Base-by-base conservation (phyloP, 352 stramenopile species). In the Thalassiosira mediterranea region DNA sequence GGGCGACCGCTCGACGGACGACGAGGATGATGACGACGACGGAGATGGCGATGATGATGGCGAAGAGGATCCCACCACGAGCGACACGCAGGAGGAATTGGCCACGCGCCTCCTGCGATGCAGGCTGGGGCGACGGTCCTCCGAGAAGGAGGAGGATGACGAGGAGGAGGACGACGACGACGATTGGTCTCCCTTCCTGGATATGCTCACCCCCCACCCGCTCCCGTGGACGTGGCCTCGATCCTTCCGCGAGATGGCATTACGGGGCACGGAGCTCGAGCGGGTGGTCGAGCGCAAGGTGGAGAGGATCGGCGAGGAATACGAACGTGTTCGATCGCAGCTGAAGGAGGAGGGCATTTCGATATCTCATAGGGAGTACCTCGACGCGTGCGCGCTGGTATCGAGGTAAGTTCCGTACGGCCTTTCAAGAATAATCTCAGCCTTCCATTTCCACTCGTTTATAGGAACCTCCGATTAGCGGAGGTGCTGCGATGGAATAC, bases 321-420 rank as follows among this genome's bases (percentile, higher is more conserved):
- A 63, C 32, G 25, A 61, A 56, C 21, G 34, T 4, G 34, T 49
- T 65, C 8, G 23, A 5, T 28, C 8, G 42, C 28, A 34, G 44
- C 15, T 37, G 51, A 11, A 49, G 38, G 15, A 37, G 28, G 21
- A 58, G 17, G 19, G 47, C 23, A 15, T 49, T 28, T 52, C 26
- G 21, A 61, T 74, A 26, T 46, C 44, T n/a, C 57, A 61, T 73
- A 40, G 52, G 54, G 65, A 74, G 26, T 74, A 74, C 59, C 29
- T 65, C 37, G 53, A 65, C 53, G 44, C 53, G 37, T 64, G 21
- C 5, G 46, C 19, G 13, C 32, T 64, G 15, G 46, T 70, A 23
- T 3, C 49, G 13, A 70, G 32, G 48, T 64, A n/a, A 61, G 60
- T 64, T 1, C 5, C 29, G 37, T 15, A 15, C n/a, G n/a, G n/a